phyloP scores from a whole-genome alignment of 2,329 filamentous ascomycete genomes.

The Penicillium paneum region DNA sequence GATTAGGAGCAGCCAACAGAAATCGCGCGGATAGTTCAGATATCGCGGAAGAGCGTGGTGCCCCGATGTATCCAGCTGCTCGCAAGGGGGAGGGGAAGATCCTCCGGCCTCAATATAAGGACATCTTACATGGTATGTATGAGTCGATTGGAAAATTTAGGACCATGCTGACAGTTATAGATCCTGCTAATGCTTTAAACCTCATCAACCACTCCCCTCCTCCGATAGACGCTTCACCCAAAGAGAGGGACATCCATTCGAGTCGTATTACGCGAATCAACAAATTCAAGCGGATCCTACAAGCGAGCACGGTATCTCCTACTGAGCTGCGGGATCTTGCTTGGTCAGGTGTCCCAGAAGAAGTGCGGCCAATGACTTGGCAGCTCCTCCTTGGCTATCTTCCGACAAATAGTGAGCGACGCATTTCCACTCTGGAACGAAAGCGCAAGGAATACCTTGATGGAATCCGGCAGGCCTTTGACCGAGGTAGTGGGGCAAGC shows the following conservation, averaged over 20 bases:
- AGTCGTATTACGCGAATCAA: conserved; percentile 91
- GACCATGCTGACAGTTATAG: conserved; percentile 28
- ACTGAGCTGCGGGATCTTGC: conserved; percentile 78
- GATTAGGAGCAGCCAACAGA: conserved; percentile 47
- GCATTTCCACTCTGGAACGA: conserved; percentile 83
- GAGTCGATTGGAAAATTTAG: background rate
- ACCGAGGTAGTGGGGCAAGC: conserved; percentile 48
- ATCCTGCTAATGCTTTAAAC: conserved; percentile 89
- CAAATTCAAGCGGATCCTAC: conserved; percentile 95
- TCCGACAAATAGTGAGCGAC: conserved; percentile 90
- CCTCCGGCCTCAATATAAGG: conserved; percentile 93
- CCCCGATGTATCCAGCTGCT: conserved; percentile 78
- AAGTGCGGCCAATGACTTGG: conserved; percentile 99
- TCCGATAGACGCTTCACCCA: conserved; percentile 69
- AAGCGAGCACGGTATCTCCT: conserved; percentile 84
- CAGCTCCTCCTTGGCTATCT: conserved; percentile 92
- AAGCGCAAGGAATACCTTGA: conserved; percentile 97
- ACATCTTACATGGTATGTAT: conserved; percentile 69
- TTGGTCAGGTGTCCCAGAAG: conserved; percentile 91
- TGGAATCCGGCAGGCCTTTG: conserved; percentile 70
- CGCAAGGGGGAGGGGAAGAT: conserved; percentile 95
- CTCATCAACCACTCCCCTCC: conserved; percentile 83
- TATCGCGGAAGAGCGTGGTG: conserved; percentile 84
- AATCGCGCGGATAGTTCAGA: conserved; percentile 82
- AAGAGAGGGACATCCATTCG: conserved; percentile 81